Evolutionary conservation across 345 rosid genomes (phyloP), one percentile per base, ranked within the genome.

Genomic region (Raphanus sativus): DNA sequence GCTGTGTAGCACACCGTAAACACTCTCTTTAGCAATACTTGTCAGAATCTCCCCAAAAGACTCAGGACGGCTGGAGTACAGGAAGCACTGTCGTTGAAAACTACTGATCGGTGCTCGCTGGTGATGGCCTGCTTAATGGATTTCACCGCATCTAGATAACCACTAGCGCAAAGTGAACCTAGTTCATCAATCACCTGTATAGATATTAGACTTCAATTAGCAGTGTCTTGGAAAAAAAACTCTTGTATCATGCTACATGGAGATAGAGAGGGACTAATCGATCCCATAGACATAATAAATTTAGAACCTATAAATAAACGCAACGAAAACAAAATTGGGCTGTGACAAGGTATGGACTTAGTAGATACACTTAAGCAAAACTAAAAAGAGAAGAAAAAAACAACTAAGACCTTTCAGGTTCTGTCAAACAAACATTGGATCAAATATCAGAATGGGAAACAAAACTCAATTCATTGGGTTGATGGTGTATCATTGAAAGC

Each of bases 181-280:
- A 82, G 71, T 69, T 87, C 93, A 75, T 95, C 99, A 63, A 91
- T 73, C 69, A 89, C 93, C 97, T 95, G 81, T 75, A 63, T 62
- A 77, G 11, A 30, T 28, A 48, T 17, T 59, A 77, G 65, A 75
- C 15, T 59, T 15, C 17, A 75, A 48, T 58, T 11, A 76, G 32
- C 13, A 80, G 29, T 48, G 45, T 81, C 34, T 45, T 45, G 52
- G 15, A 13, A 12, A 45, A 9, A 60, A 69, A 30, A n/a, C 29
- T 25, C 48, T n/a, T 34, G 59, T 2, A 52, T 68, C 9, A 65
- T 17, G 28, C 16, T 52, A 54, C 28, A 54, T 38, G 17, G 11
- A 67, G 52, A 12, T 48, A 61, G 3, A 34, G 34, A 62, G 5
- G 26, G 30, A 68, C 50, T 32, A 2, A 61, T 25, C 0, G 25